Base-by-base conservation (phyloP, 2,329 filamentous ascomycete genomes). In the Pseudogymnoascus destructans region DNA sequence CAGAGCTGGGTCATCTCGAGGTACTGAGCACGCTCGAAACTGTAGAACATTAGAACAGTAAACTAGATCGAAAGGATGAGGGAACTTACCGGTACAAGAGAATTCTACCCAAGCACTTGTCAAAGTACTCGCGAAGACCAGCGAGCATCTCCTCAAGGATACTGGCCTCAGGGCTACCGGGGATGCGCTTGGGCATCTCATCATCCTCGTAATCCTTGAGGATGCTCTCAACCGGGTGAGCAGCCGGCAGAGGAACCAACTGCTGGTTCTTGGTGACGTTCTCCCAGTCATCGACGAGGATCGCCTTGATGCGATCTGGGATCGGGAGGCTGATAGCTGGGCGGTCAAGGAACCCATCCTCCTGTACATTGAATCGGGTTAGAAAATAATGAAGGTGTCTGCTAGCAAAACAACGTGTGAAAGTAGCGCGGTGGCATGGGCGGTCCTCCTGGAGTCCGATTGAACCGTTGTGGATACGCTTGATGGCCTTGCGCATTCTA, bases 201-300 rank as follows among this genome's bases (percentile, higher is more conserved):
- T 84, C 81, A 1, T 78, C 78, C 59, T 85, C 76, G 70, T 96
- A 98, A 63, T 92, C 86, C 55, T 89, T 79, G 13, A 98, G 75
- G 61, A 98, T 89, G 63, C 81, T 75, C 63, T 80, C 82, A 60
- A 93, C 89, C 0, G 92, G 83, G 57, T 85, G 81, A 25, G 79
- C 76, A 52, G 89, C 85, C 0, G 93, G 93, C 13, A 98, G 77
- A 1, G 88, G 85, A 30, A 96, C 89, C 3, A 97, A 82, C 68
- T 92, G 88, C 65, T 89, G 82, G 69, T 95, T 93, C 74, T 96
- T 97, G 59, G 93, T 98, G 61, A 98, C 84, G 66, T 96, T 95
- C 72, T 98, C 93, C 93, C 93, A 98, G 71, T 98, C 93, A 69
- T 98, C 93, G 19, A 98, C 93, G 2, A 98, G 81, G 62, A 95